Base-by-base conservation (phyloP, 1,284 basidiomycete species). In the Ustilago crameri region DNA sequence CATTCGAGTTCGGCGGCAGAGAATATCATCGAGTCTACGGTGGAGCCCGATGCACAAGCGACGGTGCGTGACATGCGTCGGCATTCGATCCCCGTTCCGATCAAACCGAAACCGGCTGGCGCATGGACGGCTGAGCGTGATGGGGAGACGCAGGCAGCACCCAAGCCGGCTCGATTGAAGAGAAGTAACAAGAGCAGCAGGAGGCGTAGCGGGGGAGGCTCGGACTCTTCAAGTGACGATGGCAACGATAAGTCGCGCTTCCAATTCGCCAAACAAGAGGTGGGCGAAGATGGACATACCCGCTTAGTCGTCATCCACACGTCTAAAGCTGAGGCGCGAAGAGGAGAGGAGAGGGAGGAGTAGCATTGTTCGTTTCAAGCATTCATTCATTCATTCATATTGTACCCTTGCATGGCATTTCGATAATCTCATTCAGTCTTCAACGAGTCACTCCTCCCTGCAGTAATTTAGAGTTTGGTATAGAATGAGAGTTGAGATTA, bases 271-370 rank as follows among this genome's bases (percentile, higher is more conserved):
- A 54, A 50, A 20, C 48, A 53, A n/a, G 54, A 62, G 24, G 30
- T 58, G 3, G 58, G 48, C 2, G 40, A 40, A 5, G 68, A 62
- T 40, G 68, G 68, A 7, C 35, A 37, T 18, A 61, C 53, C 22
- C 22, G 61, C 12, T 20, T 65, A 34, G 60, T 61, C 12, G 67
- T 65, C 17, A 64, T 65, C 10, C 55, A 58, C 12, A 59, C 55
- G 10, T 50, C 43, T 12, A 50, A 54, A 8, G 24, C 7, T n/a
- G 22, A 30, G 51, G 3, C 20, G 34, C 20, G 34, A 14, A 15
- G 12, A 26, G 22, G 14, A 26, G 22, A 9, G 22, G 32, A 34
- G 27, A 14, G 43, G 8, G 22, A 23, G 41, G 20, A 23, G 22
- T 23, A 23, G 20, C 9, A 30, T 7, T 30, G 7, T 30, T 30